A percentile compares a stretch with the other conserved stretches of the same genome.
phyloP scores from a whole-genome alignment of 1,284 basidiomycete species.

The Leccinum ambiguum region DNA sequence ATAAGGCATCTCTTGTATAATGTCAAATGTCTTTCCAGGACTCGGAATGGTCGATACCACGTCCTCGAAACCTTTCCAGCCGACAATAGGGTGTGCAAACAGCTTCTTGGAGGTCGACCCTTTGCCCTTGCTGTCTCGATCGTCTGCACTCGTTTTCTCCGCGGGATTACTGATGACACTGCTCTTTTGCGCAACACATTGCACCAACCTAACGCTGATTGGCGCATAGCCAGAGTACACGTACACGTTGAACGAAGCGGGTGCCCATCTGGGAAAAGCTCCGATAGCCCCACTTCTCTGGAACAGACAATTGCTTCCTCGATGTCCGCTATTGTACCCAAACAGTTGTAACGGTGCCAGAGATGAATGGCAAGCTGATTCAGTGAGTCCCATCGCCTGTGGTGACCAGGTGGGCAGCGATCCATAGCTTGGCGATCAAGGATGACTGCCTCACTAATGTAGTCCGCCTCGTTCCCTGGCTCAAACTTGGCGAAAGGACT shows the following conservation, averaged over 20 bases:
- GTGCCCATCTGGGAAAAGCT: too few relatives aligned
- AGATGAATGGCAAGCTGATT: too few relatives aligned
- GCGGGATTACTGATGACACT: slow-evolving; percentile 79
- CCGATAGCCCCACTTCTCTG: too few relatives aligned
- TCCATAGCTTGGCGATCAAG: too few relatives aligned
- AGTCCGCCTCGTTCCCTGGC: too few relatives aligned
- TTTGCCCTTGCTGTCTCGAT: slow-evolving; percentile 38
- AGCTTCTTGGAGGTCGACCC: slow-evolving; percentile 46
- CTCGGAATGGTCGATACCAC: slow-evolving; percentile 61
- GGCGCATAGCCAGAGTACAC: slow-evolving; percentile 98
- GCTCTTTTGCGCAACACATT: slow-evolving; percentile 90
- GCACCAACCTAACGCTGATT: slow-evolving; percentile 87
- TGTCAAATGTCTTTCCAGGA: slow-evolving; percentile 86
- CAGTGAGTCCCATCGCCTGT: too few relatives aligned
- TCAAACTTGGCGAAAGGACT: too few relatives aligned
- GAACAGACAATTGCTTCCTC: too few relatives aligned
- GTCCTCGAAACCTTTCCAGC: slow-evolving; percentile 98
- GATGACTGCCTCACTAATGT: too few relatives aligned
- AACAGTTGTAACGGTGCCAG: too few relatives aligned
- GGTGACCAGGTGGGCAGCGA: too few relatives aligned
- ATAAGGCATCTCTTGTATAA: slow-evolving; percentile 53
- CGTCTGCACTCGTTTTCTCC: slow-evolving; percentile 44
- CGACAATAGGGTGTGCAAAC: slow-evolving; percentile 85
- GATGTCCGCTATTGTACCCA: too few relatives aligned
- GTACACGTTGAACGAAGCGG: slow-evolving; percentile 30